These are phyloP conservation scores for Arachis hypogaea DNA, from an alignment of 306 rosid genomes.

Conservation along the genomic window DNA sequence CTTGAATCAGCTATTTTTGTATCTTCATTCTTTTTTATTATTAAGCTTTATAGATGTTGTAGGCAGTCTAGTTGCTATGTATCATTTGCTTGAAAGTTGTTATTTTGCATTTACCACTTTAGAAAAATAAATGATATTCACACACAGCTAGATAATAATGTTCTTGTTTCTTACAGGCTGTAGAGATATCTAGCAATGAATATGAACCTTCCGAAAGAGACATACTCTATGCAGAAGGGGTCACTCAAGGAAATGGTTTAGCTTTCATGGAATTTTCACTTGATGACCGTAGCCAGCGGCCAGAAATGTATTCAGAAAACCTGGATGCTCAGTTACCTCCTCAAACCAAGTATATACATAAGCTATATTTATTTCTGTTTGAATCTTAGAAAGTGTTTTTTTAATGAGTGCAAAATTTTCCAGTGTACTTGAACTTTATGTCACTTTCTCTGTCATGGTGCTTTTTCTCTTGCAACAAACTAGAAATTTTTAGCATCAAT, in stretches of 20 bases:
- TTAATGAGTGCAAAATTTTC: conserved; percentile 13
- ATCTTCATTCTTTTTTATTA: conserved; percentile 14
- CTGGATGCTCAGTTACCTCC: conserved; percentile 78
- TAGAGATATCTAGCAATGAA: conserved; percentile 95
- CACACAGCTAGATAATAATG: conserved; percentile 16
- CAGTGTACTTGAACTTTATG: background rate
- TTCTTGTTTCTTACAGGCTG: conserved; percentile 65
- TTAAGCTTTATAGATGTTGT: conserved; percentile 1
- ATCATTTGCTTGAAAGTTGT: conserved; percentile 25
- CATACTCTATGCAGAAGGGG: conserved; percentile 96
- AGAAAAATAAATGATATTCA: conserved; percentile 10
- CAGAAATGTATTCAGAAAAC: conserved; percentile 79
- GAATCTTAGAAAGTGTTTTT: conserved; percentile 11
- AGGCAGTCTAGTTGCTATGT: conserved; percentile 8
- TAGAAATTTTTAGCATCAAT: conserved; percentile 4
- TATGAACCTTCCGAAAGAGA: conserved; percentile 95
- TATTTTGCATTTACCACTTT: conserved; percentile 23
- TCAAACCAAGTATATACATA: conserved; percentile 64
- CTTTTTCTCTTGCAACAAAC: background rate
- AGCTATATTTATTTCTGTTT: conserved; percentile 30
- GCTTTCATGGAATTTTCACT: conserved; percentile 96
- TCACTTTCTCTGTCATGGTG: conserved; percentile 8
- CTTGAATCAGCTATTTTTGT: background rate
- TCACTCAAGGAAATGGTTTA: conserved; percentile 93
- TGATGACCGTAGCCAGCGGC: conserved; percentile 86